Evolutionary conservation across 768 basidiomycete species (phyloP), one percentile per base, ranked within the genome.

Genomic region (Coprinopsis strossmayeri): DNA sequence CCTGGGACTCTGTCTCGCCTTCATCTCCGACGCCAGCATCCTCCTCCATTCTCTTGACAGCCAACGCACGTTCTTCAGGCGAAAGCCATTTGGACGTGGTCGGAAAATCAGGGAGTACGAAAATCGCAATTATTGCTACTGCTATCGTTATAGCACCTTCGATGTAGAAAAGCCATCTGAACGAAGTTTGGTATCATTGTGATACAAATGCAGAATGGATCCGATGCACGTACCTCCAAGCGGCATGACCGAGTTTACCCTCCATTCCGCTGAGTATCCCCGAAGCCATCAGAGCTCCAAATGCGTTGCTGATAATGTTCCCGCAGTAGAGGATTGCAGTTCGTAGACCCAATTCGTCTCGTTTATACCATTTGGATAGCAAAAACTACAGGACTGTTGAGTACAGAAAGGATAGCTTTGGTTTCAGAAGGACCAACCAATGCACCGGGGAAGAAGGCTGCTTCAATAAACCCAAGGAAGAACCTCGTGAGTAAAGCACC

Each of bases 81-180:
- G 79, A 73, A 18, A 89, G 74, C 82, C 83, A 88, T n/a, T 61
- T 62, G 28, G 69, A 67, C 4, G 72, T 78, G n/a, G 79, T 81
- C 2, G 87, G 89, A 63, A 90, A 90, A 63, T 91, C 89, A 3
- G 90, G 90, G 7, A 92, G 73, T 55, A 91, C 64, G 55, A 79
- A 82, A 45, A 82, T 74, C 1, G 87, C 78, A 49, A 72, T 53
- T 43, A 82, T 55, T 2, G 75, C 75, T 7, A 77, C 65, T n/a
- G 68, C 58, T 49, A 86, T 69, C 0, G 83, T 88, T 28, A 85
- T 58, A 1, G 73, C 62, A 15, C 86, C 86, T 67, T 87, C 86
- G 26, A 87, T 73, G 55, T 73, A 87, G 66, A 90, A 90, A 2
- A 89, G 69, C 86, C 87, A 91, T 58, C 84, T 84, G 51, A 34